Percentiles rank a stretch among this genome's conserved stretches.
These are phyloP conservation scores for Coemansia pectinata DNA, from an alignment of 192 early-diverging fungal species.

Conservation along the genomic window DNA sequence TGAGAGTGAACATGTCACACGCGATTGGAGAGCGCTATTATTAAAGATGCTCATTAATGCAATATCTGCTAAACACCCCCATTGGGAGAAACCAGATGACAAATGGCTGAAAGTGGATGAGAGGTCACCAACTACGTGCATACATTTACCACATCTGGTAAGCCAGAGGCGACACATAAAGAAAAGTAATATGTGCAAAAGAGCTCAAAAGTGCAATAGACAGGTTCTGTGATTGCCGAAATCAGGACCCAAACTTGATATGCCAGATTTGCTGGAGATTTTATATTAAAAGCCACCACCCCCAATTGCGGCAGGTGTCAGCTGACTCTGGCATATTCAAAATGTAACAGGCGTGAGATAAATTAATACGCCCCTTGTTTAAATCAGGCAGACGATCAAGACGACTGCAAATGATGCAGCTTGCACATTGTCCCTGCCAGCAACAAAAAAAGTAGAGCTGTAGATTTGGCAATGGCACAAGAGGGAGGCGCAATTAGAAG, in stretches of 20 bases:
- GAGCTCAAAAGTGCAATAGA: not conserved
- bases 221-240: not conserved
- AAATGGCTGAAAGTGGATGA: not conserved
- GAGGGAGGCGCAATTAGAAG: constrained; percentile 2
- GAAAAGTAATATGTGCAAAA: constrained; percentile 3
- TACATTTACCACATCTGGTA: not conserved
- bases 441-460: not conserved
- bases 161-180: not conserved
- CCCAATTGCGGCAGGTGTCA: not conserved
- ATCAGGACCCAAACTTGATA: constrained; percentile 5
- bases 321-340: not conserved
- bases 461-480: not conserved
- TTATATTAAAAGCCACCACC: constrained; percentile 2
- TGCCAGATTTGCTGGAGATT: not conserved
- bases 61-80: not conserved
- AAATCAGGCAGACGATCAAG: constrained; percentile 6
- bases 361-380: not conserved
- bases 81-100: not conserved
- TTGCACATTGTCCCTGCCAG: not conserved
- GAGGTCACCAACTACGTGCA: not conserved
- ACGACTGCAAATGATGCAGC: not conserved
- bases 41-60: not conserved
- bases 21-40: not conserved
- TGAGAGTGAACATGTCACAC: not conserved
- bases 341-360: not conserved